These are phyloP conservation scores for Dactylellina cionopaga DNA, from an alignment of 2,329 filamentous ascomycete species.

Conservation along the genomic window DNA sequence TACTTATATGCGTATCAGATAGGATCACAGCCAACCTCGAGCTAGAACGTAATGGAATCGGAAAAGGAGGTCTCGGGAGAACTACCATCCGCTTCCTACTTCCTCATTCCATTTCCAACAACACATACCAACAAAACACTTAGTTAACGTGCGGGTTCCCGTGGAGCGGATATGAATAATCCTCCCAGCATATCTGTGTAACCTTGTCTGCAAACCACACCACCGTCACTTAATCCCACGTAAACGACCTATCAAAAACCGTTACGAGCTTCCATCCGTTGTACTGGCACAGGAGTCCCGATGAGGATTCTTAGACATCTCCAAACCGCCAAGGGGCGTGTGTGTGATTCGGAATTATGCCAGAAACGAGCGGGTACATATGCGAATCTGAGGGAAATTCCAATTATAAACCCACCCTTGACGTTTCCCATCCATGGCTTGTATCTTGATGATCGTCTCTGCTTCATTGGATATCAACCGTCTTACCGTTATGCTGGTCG, in stretches of 20 bases:
- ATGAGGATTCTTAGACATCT: constrained; percentile 29
- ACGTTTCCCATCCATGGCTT: constrained; percentile 9
- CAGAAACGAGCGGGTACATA: constrained; percentile 21
- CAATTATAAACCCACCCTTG: constrained; percentile 12
- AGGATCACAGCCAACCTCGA: no score
- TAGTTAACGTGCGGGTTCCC: constrained; percentile 30
- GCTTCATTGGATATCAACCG: background rate
- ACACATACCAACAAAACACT: no score
- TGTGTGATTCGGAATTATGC: constrained; percentile 13
- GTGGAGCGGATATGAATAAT: constrained; percentile 2
- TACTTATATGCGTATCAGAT: no score
- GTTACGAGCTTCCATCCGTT: no score
- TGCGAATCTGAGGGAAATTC: background rate
- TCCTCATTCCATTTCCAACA: no score
- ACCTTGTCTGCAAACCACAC: background rate
- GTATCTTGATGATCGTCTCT: constrained; percentile 10
- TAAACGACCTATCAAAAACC: no score
- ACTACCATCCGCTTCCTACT: background rate
- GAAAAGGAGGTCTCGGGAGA: background rate
- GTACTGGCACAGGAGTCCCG: no score
- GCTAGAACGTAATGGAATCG: background rate
- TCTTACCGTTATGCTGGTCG: no score
- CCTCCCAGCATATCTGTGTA: constrained; percentile 22
- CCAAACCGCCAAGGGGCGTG: constrained; percentile 16
- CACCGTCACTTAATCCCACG: background rate